Evolutionary conservation across 2,329 filamentous ascomycete genomes (phyloP).

Genomic region (Verticillium zaregamsianum): DNA sequence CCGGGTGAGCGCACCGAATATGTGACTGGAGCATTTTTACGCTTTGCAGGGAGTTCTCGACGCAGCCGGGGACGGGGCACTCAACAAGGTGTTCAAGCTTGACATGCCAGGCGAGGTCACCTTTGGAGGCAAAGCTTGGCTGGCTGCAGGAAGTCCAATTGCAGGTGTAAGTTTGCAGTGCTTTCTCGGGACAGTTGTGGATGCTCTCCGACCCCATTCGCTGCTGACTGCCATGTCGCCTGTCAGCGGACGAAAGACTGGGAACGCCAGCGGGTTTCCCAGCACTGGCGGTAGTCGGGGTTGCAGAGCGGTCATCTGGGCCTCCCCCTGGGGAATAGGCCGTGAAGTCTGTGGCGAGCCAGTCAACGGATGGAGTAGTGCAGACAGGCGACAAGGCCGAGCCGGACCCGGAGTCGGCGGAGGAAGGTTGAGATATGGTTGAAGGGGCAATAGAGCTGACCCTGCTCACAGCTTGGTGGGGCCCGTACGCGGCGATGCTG

Average conservation of each 20-base stretch:
- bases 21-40: constrained; percentile 31
- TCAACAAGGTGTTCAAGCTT: constrained; percentile 38
- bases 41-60: constrained; percentile 29
- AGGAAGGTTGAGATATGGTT: constrained; percentile 17
- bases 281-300: constrained; percentile 5
- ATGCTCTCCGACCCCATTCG: background rate
- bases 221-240: constrained; percentile 5
- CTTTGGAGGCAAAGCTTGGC: constrained; percentile 29
- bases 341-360: constrained; percentile 8
- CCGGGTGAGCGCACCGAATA: constrained; percentile 29
- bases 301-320: constrained; percentile 12
- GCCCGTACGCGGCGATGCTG: constrained; percentile 5
- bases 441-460: constrained; percentile 18
- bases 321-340: constrained; percentile 18
- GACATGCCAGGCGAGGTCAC: constrained; percentile 37
- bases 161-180: constrained; percentile 29
- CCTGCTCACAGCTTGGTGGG: constrained; percentile 19
- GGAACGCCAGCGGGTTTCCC: constrained; percentile 19
- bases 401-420: constrained; percentile 13
- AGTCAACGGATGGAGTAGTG: constrained; percentile 20
- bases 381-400: constrained; percentile 24
- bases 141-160: constrained; percentile 34
- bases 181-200: constrained; percentile 18
- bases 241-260: constrained; percentile 16
- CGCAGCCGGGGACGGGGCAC: constrained; percentile 34